Percentiles rank a stretch among this genome's conserved stretches.
phyloP scores from a whole-genome alignment of 2,329 filamentous ascomycete genomes.

The Verticillium alfalfae region DNA sequence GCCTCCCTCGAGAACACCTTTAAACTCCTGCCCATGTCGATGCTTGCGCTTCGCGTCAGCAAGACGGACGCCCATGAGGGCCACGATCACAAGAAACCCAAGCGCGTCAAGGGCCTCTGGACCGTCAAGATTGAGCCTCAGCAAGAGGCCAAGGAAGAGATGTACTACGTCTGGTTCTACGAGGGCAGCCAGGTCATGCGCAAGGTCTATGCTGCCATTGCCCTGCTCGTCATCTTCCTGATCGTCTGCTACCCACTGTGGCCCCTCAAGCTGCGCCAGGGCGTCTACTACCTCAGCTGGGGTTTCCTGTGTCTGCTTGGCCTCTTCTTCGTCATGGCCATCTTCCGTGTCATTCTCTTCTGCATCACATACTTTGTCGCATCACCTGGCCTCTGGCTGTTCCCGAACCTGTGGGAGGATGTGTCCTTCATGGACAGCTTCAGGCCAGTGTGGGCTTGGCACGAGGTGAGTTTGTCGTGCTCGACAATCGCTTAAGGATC shows the following conservation, averaged over 20 bases:
- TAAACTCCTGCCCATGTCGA: conserved; percentile 89
- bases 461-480: conserved; percentile 61
- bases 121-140: conserved; percentile 93
- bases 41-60: conserved; percentile 83
- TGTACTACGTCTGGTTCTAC: conserved; percentile 97
- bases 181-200: conserved; percentile 92
- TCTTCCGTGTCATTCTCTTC: conserved; percentile 93
- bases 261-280: conserved; percentile 84
- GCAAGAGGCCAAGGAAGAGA: conserved; percentile 78
- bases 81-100: conserved; percentile 73
- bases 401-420: conserved; percentile 96
- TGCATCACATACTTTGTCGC: conserved; percentile 81
- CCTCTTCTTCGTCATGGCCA: conserved; percentile 95
- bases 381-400: conserved; percentile 92
- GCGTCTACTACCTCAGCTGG: conserved; percentile 97
- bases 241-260: conserved; percentile 94
- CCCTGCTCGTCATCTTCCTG: conserved; percentile 76
- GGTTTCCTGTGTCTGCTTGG: conserved; percentile 84
- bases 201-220: conserved; percentile 83
- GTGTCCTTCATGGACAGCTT: conserved; percentile 98
- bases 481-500: too few relatives aligned
- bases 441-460: conserved; percentile 95
- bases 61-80: conserved; percentile 76
- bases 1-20: conserved; percentile 88
- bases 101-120: conserved; percentile 94